These are phyloP conservation scores for Acanthamoeba comandoni DNA, from an alignment of 208 protist species.

Conservation along the genomic window DNA sequence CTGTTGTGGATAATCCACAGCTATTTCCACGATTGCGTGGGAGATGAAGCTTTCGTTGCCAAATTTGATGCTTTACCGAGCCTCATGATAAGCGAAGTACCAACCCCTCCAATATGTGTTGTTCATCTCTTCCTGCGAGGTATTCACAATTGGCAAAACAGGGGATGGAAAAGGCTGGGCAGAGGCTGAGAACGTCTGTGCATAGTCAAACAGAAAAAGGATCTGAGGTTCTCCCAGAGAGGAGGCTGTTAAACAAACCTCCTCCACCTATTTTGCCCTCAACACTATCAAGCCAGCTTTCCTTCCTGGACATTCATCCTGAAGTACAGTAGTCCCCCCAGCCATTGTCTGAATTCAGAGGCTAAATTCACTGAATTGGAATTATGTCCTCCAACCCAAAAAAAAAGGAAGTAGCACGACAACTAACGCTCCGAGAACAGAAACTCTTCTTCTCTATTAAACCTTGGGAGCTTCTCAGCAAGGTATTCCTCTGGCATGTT, in stretches of 20 bases:
- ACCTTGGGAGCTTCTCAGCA: conserved; percentile 24
- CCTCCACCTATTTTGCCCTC: background rate
- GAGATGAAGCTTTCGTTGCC: conserved; percentile 25
- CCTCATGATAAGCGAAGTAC: no score
- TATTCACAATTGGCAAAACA: no score
- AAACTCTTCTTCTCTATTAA: conserved; percentile 23
- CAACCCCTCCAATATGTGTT: no score
- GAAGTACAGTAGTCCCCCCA: no score
- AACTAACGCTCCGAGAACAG: conserved; percentile 27
- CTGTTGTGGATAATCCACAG: background rate
- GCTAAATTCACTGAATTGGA: no score
- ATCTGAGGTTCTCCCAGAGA: no score
- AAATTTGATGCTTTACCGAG: conserved; percentile 8
- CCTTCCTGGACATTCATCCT: no score
- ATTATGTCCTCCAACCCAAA: background rate
- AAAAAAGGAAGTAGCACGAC: conserved; percentile 59
- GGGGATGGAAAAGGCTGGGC: background rate
- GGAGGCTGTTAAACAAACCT: no score
- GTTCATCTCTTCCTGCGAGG: no score
- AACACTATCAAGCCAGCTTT: background rate
- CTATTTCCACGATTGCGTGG: conserved; percentile 14
- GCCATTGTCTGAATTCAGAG: no score
- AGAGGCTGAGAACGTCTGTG: background rate
- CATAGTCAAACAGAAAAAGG: background rate
- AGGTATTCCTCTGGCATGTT: background rate